Conservation (phyloP, 306 rosid species). For the Vigna nakashimae region DNA sequence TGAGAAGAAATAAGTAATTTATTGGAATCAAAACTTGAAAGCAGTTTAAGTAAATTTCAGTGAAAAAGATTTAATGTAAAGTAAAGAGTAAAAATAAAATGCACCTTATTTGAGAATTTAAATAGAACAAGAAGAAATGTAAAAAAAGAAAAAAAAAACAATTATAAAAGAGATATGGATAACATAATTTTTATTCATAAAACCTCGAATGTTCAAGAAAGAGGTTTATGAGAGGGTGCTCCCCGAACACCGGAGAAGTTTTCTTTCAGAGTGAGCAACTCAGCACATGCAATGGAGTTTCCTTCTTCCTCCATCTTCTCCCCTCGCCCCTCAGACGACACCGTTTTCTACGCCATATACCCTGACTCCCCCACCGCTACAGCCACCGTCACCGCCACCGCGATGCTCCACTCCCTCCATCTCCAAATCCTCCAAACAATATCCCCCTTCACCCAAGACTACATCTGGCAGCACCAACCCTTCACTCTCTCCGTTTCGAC, state of each 20-base stretch:
- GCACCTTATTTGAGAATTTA: too few species aligned
- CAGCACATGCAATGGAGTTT: conserved; percentile 26
- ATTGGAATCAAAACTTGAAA: too few species aligned
- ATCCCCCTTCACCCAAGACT: conserved; percentile 64
- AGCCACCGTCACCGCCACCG: not conserved
- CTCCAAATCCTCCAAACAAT: conserved; percentile 67
- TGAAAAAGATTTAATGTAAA: too few species aligned
- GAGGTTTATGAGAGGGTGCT: conserved; percentile 10
- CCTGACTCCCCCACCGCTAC: conserved; percentile 48
- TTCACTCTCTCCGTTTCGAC: conserved; percentile 71
- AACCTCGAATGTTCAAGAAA: not conserved
- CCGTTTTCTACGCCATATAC: conserved; percentile 85
- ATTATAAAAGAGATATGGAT: too few species aligned
- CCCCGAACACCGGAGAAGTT: not conserved
- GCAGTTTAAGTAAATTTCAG: too few species aligned
- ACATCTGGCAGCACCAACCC: conserved; percentile 94
- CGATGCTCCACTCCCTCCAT: conserved; percentile 76
- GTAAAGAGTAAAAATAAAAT: too few species aligned
- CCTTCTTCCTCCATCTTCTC: conserved; percentile 57
- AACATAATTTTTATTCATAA: too few species aligned
- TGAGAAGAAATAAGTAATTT: too few species aligned
- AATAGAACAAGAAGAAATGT: too few species aligned
- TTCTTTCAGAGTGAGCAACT: not conserved
- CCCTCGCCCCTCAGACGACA: conserved; percentile 62
- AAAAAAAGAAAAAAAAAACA: too few species aligned